Evolutionary conservation across 768 basidiomycete species (phyloP).

Genomic region (Psilocybe cubensis): DNA sequence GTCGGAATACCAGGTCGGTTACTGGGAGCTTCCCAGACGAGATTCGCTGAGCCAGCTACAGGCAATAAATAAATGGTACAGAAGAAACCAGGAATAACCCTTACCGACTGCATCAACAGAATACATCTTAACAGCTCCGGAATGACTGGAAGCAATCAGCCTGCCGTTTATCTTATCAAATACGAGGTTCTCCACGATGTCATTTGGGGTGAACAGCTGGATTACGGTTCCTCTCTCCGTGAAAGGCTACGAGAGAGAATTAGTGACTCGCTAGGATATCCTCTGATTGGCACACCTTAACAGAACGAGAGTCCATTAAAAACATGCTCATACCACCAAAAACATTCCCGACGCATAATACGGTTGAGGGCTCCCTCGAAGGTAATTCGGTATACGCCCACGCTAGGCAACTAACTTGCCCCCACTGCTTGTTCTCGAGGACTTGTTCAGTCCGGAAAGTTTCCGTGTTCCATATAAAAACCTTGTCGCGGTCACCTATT

Average conservation of each 20-base stretch:
- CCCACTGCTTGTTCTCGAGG: constrained; percentile 8
- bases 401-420: constrained; percentile 4
- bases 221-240: background rate
- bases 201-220: background rate
- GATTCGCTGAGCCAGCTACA: no score
- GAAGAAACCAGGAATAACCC: no score
- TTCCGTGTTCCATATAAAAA: constrained; percentile 1
- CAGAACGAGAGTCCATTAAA: background rate
- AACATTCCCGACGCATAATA: constrained; percentile 1
- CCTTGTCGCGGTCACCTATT: constrained; percentile 9
- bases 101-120: background rate
- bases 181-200: background rate
- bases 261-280: no score
- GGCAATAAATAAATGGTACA: no score
- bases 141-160: constrained; percentile 3
- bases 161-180: background rate
- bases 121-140: constrained; percentile 4
- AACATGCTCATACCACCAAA: background rate
- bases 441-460: constrained; percentile 1
- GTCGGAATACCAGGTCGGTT: no score
- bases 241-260: background rate
- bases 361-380: background rate
- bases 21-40: no score
- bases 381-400: background rate
- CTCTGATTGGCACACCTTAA: no score